Evolutionary conservation across 164 flowering plant genomes (phyloP).

Genomic region (Magnolia officinalis): DNA sequence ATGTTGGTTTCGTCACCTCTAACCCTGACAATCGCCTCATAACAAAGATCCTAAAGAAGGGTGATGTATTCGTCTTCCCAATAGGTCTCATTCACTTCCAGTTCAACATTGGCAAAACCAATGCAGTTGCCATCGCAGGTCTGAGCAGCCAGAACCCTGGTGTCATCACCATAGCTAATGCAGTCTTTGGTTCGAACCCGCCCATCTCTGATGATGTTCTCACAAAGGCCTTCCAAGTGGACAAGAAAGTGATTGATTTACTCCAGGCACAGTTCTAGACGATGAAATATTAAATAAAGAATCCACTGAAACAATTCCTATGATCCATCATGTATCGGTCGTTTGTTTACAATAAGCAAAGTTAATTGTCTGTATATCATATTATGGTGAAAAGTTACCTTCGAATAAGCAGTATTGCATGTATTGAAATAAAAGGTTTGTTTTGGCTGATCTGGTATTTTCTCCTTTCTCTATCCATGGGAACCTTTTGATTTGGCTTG

Average conservation of each 20-base stretch:
- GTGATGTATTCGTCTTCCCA: neutral
- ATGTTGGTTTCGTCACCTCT: slow-evolving; percentile 11
- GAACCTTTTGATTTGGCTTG: no score
- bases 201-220: slow-evolving; percentile 7
- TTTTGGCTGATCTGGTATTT: no score
- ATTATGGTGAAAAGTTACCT: no score
- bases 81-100: neutral
- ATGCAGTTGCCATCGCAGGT: neutral
- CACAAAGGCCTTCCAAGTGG: slow-evolving; percentile 1
- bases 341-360: no score
- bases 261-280: neutral
- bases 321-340: no score
- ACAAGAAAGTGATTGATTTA: neutral
- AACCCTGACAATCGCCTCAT: neutral
- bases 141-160: slow-evolving; percentile 1
- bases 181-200: neutral
- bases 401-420: no score
- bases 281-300: no score
- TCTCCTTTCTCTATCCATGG: no score
- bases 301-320: no score
- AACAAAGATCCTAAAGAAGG: neutral
- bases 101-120: neutral
- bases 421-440: no score
- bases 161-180: neutral
- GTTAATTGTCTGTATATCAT: no score